Conservation (phyloP, 2,329 filamentous ascomycete species). For the Cercospora citrullina region DNA sequence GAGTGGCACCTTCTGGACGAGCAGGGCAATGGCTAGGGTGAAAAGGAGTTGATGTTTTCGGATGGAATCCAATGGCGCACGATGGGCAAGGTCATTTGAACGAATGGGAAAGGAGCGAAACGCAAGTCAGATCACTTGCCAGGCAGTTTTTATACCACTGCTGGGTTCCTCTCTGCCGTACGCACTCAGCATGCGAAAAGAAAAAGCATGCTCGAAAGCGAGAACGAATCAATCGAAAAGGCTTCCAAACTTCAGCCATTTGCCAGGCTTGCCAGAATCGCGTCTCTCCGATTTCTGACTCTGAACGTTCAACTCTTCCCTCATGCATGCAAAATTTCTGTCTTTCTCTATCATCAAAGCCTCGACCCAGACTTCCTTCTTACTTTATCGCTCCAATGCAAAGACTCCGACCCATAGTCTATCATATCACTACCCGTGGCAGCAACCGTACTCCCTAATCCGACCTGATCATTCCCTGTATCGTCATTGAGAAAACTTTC, state of each 20-base stretch:
- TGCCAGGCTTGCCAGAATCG: not conserved
- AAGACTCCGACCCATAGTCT: slow-evolving; percentile 15
- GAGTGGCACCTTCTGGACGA: slow-evolving; percentile 12
- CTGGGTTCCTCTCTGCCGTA: not conserved
- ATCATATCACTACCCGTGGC: not conserved
- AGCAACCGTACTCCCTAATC: not conserved
- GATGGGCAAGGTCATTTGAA: not conserved
- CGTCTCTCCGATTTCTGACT: not conserved
- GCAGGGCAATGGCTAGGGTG: not conserved
- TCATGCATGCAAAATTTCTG: not conserved
- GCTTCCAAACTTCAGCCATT: not conserved
- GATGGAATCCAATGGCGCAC: not conserved
- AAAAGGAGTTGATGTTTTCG: slow-evolving; percentile 9
- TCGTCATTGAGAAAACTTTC: slow-evolving; percentile 54
- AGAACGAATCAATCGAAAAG: slow-evolving; percentile 1
- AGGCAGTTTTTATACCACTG: slow-evolving; percentile 2
- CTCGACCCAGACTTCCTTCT: not conserved
- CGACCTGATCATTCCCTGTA: slow-evolving; percentile 25
- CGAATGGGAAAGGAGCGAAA: not conserved
- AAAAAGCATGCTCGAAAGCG: not conserved
- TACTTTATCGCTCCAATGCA: slow-evolving; percentile 11
- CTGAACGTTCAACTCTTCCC: not conserved
- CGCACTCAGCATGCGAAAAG: not conserved
- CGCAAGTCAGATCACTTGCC: not conserved
- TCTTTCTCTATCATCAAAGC: slow-evolving; percentile 4